Base-by-base conservation (phyloP, 768 basidiomycete genomes). In the Hericium coralloides region DNA sequence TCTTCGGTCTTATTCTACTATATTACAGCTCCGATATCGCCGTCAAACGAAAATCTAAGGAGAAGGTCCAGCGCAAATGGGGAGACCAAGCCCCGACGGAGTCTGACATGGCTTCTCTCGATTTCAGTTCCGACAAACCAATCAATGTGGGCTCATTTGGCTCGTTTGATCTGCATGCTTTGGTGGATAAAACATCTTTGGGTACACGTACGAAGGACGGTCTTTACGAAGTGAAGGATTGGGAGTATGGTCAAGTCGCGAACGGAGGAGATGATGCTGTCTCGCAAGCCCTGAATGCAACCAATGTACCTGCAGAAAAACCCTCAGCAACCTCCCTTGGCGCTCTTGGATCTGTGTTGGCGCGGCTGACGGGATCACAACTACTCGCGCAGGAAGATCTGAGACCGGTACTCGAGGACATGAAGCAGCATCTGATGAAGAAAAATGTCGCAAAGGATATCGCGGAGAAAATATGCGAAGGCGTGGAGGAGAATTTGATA, bases 391-490 rank as follows among this genome's bases (percentile, higher is more conserved):
- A 90, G 55, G 77, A 82, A 39, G 95, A 98, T 68, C 70, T 98
- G 55, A 81, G 82, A 62, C 95, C 95, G 8, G 89, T 95, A 1
- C 68, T 98, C 48, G 87, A 87, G 52, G 90, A 84, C 17, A 98
- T 98, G 94, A 94, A 95, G 69, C 92, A 95, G 59, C 95, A 98
- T 70, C 76, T 99, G 48, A 98, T 98, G 94, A 84, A 88, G 73
- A 98, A 98, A 77, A 99, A 99, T 65, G 97, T 99, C 4, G 97
- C 97, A 4, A 90, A 84, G 70, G 93, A 95, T 58, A 98, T 98
- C 60, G 79, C 95, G 12, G 92, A 95, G 59, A 92, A n/a, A 69
- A 83, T 99, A 12, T 95, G 94, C 65, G 93, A 95, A 67, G 84
- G 89, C 6, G 93, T 99, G n/a, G 92, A 92, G 0, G 84, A 92